Evolutionary conservation across 371 early-diverging fungal genomes (phyloP), one percentile per base, ranked within the genome.

Genomic region (Mucor ambiguus): DNA sequence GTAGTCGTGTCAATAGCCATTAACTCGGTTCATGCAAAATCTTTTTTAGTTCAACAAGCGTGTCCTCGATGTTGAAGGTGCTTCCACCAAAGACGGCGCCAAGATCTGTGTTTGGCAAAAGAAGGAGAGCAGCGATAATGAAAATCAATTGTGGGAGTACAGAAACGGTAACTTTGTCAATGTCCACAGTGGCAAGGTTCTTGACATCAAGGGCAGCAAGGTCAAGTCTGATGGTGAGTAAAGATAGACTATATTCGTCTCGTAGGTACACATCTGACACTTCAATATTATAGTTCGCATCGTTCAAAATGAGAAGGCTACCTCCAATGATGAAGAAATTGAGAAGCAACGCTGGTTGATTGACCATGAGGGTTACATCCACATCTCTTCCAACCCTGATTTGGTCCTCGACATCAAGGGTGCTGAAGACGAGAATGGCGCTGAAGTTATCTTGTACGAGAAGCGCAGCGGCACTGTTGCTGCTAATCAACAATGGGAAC

Each of bases 321-420:
- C 56, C 26, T 37, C 41, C 22, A 55, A 58, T 8, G 37, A 65
- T 41, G 59, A 96, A 71, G 90, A 92, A 29, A 84, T 84, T 4
- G 90, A 80, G 12, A 90, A 90, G 69, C 98, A 98, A 4, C 76
- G 68, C 18, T 94, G 95, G 74, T 69, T 90, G 2, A 75, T 95
- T 52, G 90, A 89, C 52, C 73, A 82, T 2, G 94, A 96, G 56
- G 95, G 95, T 2, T 99, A 61, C 32, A 69, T 75, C 56, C 72
- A 72, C 37, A 66, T 61, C 38, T 37, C 61, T 37, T 58, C 69
- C 35, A 35, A 72, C 24, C 64, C 64, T 28, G 28, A 64, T n/a
- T 63, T 75, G 20, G 76, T 75, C 11, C 37, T 75, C 10, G 76
- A 75, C 49, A 72, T 75, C 57, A 62, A 73, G 29, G 75, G 70